Evolutionary conservation across 2,329 filamentous ascomycete genomes (phyloP).

Genomic region (Salinomyces thailandicus): DNA sequence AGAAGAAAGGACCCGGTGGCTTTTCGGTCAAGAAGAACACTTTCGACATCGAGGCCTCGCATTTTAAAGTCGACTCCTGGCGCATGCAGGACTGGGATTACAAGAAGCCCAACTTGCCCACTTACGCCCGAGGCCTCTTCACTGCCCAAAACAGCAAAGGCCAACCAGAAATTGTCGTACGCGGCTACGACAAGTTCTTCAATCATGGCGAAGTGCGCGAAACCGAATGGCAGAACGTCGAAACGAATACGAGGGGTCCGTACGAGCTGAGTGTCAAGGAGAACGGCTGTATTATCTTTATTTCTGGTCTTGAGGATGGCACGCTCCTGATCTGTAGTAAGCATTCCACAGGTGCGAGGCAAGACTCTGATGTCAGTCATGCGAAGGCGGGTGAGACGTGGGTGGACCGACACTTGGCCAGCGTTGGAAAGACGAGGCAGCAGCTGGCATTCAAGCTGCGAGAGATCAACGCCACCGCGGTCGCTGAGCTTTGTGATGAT

Average conservation of each 20-base stretch:
- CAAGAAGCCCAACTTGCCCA: slow-evolving; percentile 75
- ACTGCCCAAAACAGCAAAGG: slow-evolving; percentile 61
- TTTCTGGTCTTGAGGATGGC: slow-evolving; percentile 80
- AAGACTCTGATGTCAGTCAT: slow-evolving; percentile 65
- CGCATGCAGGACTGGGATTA: slow-evolving; percentile 92
- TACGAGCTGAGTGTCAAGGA: slow-evolving; percentile 97
- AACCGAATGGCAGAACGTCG: slow-evolving; percentile 75
- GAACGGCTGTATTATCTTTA: slow-evolving; percentile 99
- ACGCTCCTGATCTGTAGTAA: slow-evolving; percentile 96
- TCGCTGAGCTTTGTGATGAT: slow-evolving; percentile 94
- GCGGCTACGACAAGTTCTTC: slow-evolving; percentile 99
- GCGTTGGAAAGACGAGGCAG: slow-evolving; percentile 64
- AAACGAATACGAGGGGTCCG: slow-evolving; percentile 64
- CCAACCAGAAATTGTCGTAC: slow-evolving; percentile 65
- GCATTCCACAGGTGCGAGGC: slow-evolving; percentile 80
- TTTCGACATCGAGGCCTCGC: slow-evolving; percentile 56
- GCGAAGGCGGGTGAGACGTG: slow-evolving; percentile 72
- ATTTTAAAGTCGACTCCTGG: slow-evolving; percentile 77
- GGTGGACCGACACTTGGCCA: slow-evolving; percentile 67
- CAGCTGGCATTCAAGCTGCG: slow-evolving; percentile 70
- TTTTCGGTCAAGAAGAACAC: slow-evolving; percentile 73
- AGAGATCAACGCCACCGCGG: slow-evolving; percentile 78
- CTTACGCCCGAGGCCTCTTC: slow-evolving; percentile 87
- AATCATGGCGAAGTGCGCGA: slow-evolving; percentile 73
- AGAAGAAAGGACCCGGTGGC: slow-evolving; percentile 41